These are phyloP conservation scores for Gracilaria caudata DNA, from an alignment of 23 red algal genomes.

Conservation along the genomic window DNA sequence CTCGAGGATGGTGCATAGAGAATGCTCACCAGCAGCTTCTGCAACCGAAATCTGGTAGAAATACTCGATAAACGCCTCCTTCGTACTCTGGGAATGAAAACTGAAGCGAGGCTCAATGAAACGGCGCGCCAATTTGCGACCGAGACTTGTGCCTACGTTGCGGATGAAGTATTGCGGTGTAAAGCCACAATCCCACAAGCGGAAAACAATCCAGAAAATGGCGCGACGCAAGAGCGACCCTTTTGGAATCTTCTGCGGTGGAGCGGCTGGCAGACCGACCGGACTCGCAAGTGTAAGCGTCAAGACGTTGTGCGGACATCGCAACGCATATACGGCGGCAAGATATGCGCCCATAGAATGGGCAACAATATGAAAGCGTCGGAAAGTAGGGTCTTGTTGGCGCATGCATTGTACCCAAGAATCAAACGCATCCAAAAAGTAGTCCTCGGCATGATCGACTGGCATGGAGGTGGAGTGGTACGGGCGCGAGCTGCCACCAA, in stretches of 20 bases:
- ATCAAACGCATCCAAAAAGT: constrained; percentile 57
- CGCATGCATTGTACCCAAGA: constrained; percentile 43
- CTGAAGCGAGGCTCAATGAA: constrained; percentile 47
- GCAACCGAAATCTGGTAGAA: constrained; percentile 81
- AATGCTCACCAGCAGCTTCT: constrained; percentile 60
- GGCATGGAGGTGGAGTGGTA: neutral
- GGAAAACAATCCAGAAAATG: constrained; percentile 53
- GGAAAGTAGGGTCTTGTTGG: constrained; percentile 4
- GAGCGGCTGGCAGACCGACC: constrained; percentile 75
- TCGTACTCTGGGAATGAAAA: constrained; percentile 6
- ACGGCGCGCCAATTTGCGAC: constrained; percentile 5
- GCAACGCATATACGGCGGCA: constrained; percentile 51
- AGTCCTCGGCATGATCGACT: constrained; percentile 39
- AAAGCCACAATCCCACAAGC: constrained; percentile 50
- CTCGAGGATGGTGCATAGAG: constrained; percentile 68
- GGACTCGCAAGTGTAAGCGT: constrained; percentile 67
- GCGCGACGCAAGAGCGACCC: constrained; percentile 9
- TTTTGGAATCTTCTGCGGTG: constrained; percentile 27
- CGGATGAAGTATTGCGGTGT: constrained; percentile 65
- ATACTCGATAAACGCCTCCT: constrained; percentile 69
- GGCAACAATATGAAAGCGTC: constrained; percentile 61
- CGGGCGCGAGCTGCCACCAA: constrained; percentile 76
- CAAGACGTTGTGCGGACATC: constrained; percentile 39
- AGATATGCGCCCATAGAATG: constrained; percentile 85
- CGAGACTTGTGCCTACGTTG: constrained; percentile 17